A percentile compares a stretch with the other conserved stretches of the same genome.
Evolutionary conservation across 2,329 filamentous ascomycete genomes (phyloP).

Genomic region (Xylaria sp.): DNA sequence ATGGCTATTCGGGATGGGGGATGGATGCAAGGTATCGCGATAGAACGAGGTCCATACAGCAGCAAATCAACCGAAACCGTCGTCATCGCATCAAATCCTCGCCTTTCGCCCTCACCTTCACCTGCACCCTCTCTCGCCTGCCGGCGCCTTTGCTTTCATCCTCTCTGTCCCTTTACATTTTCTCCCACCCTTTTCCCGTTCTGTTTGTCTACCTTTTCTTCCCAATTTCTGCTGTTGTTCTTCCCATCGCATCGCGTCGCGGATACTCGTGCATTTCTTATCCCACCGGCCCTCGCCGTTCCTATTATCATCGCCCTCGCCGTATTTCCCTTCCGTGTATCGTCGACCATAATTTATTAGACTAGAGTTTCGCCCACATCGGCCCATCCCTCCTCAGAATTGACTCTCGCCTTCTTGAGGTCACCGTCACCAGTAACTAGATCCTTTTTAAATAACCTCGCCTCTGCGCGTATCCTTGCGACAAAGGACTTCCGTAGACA

Average conservation of each 20-base stretch:
- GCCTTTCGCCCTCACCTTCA: constrained; percentile 4
- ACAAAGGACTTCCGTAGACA: constrained; percentile 29
- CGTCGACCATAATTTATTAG: constrained; percentile 29
- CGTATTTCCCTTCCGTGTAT: constrained; percentile 19
- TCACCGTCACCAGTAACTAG: constrained; percentile 15
- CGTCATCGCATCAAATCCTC: constrained; percentile 16
- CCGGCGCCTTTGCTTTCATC: not conserved
- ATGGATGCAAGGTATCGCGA: not conserved
- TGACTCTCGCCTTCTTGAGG: constrained; percentile 13
- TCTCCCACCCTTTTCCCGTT: not conserved
- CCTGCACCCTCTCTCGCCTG: constrained; percentile 4
- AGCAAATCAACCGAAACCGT: constrained; percentile 16
- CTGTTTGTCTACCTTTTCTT: constrained; percentile 6
- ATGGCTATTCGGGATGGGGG: too few species aligned
- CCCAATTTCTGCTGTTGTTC: constrained; percentile 12
- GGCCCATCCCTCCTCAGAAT: constrained; percentile 16
- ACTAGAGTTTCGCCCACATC: constrained; percentile 22
- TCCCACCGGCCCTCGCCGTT: not conserved
- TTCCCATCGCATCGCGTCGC: constrained; percentile 13
- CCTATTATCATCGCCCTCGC: constrained; percentile 14
- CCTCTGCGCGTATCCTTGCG: constrained; percentile 28
- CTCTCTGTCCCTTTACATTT: not conserved
- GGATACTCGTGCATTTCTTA: constrained; percentile 9
- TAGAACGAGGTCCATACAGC: constrained; percentile 19
- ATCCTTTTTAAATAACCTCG: constrained; percentile 16